phyloP scores from a whole-genome alignment of 495 filamentous ascomycete genomes.

The Trichoderma asperelloides region DNA sequence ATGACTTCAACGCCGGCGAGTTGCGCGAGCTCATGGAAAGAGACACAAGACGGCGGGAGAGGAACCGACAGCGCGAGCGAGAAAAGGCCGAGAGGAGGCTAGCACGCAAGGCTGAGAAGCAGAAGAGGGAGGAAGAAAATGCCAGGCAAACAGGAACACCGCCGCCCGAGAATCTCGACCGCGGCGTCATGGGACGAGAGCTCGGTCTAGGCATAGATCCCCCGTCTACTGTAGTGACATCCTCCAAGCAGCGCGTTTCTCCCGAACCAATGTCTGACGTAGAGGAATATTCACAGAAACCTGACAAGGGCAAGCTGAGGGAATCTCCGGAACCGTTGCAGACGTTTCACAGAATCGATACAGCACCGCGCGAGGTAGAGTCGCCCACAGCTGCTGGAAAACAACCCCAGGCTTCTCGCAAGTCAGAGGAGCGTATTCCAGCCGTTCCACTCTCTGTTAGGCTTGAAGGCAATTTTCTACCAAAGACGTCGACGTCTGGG shows the following conservation, averaged over 20 bases:
- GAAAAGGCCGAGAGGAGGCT: constrained; percentile 62
- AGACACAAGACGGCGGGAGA: constrained; percentile 68
- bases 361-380: neutral
- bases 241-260: constrained; percentile 33
- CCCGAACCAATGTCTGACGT: constrained; percentile 8
- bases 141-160: constrained; percentile 34
- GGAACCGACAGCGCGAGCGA: constrained; percentile 60
- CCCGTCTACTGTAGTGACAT: constrained; percentile 37
- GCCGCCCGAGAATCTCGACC: constrained; percentile 43
- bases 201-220: constrained; percentile 35
- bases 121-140: constrained; percentile 36
- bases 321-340: neutral
- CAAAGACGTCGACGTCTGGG: constrained; percentile 15
- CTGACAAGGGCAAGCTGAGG: neutral
- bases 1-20: constrained; percentile 70
- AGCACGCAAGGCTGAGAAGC: constrained; percentile 60
- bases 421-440: neutral
- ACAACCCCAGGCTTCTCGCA: neutral
- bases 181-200: constrained; percentile 46
- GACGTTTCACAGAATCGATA: neutral
- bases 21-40: constrained; percentile 77
- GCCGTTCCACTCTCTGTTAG: neutral
- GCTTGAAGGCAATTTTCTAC: neutral
- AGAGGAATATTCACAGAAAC: constrained; percentile 12
- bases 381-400: neutral